Base-by-base conservation (phyloP, 805 yeast genomes). In the Kodamaea hsintzibuensis region DNA sequence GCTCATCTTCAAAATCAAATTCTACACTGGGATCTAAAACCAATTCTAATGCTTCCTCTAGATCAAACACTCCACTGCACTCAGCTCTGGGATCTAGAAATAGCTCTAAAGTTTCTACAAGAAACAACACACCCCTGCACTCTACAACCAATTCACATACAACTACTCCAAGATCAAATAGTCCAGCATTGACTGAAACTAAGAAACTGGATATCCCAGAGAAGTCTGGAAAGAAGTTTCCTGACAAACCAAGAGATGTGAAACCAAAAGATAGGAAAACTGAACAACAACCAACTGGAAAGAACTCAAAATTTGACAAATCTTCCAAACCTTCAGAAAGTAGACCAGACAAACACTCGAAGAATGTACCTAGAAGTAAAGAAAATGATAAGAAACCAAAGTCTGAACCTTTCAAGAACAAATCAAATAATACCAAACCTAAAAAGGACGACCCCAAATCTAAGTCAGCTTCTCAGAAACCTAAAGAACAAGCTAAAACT, bases 301-400 rank as follows among this genome's bases (percentile, higher is more conserved):
- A 47, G 38, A 39, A 27, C 10, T 2, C n/a, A n/a, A 42, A 47
- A 27, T 13, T 43, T 39, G 33, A 52, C n/a, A 27, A 43, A 43
- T 19, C 49, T 16, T 12, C 40, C 14, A 46, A 46, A 18, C 17
- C 7, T 10, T 14, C 30, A 42, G 49, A 19, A 47, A 7, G 30
- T 1, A 47, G 47, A n/a, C 25, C 18, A 51, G 14, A 43, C 25
- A 52, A 51, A 7, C 52, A 10, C 48, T 25, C 42, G 37, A 22
- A 7, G n/a, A 27, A 17, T 16, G 47, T 4, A 39, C n/a, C 13
- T 7, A 42, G 4, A 18, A n/a, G 14, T 17, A 39, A 9, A 33
- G 43, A 48, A 33, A 22, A n/a, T 14, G 44, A 9, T 39, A 47
- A 48, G 22, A 33, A n/a, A 22, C 27, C 18, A 3, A 14, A 47